These are phyloP conservation scores for Xenoacremonium recifei DNA, from an alignment of 2,329 filamentous ascomycete genomes.

Conservation along the genomic window DNA sequence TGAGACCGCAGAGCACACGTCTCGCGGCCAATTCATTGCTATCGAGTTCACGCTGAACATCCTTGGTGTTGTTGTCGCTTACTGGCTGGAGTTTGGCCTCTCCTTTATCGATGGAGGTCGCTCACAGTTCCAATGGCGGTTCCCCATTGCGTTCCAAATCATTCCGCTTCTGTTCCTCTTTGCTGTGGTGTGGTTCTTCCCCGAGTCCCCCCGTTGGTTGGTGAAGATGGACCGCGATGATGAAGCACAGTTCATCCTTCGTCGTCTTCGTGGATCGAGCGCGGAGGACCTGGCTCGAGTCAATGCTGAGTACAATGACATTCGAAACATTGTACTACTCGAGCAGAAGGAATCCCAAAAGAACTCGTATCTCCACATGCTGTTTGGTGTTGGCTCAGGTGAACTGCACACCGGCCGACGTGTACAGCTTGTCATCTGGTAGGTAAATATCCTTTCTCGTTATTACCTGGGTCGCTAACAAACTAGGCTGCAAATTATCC, in stretches of 20 bases:
- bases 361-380: constrained; percentile 63
- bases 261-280: constrained; percentile 59
- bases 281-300: constrained; percentile 52
- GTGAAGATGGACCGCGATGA: constrained; percentile 64
- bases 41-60: constrained; percentile 52
- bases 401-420: constrained; percentile 66
- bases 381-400: constrained; percentile 63
- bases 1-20: constrained; percentile 66
- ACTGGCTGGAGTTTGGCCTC: constrained; percentile 60
- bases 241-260: constrained; percentile 65
- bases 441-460: not conserved
- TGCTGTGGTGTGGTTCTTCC: constrained; percentile 61
- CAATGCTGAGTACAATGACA: constrained; percentile 66
- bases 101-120: constrained; percentile 59
- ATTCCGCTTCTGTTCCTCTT: constrained; percentile 60
- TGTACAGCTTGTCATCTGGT: constrained; percentile 66
- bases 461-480: too few relatives aligned
- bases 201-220: constrained; percentile 67
- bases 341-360: constrained; percentile 58
- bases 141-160: constrained; percentile 70
- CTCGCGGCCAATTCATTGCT: constrained; percentile 65
- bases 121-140: constrained; percentile 63
- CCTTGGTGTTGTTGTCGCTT: constrained; percentile 40
- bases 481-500: constrained; percentile 65
- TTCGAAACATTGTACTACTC: constrained; percentile 49